A percentile compares a stretch with the other conserved stretches of the same genome.
These are phyloP conservation scores for Yarrowia divulgata DNA, from an alignment of 805 yeast genomes.

Conservation along the genomic window DNA sequence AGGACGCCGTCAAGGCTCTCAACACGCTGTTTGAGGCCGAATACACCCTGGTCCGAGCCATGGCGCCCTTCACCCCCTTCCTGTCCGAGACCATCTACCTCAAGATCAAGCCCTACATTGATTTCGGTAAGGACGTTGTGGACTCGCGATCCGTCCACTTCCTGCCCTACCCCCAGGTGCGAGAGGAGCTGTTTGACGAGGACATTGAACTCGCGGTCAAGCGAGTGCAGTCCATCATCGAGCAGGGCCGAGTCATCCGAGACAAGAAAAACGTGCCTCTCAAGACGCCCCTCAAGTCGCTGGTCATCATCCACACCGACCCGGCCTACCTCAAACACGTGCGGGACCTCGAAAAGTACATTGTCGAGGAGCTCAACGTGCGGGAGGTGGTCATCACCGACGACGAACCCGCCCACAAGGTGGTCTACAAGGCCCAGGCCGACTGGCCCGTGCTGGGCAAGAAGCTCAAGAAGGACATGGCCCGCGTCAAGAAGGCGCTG, in stretches of 20 bases:
- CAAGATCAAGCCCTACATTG: slow-evolving; percentile 63
- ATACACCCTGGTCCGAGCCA: slow-evolving; percentile 86
- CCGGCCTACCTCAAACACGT: slow-evolving; percentile 76
- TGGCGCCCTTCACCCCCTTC: slow-evolving; percentile 99
- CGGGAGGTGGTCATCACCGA: slow-evolving; percentile 86
- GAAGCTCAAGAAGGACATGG: slow-evolving; percentile 92
- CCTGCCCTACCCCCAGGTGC: slow-evolving; percentile 85
- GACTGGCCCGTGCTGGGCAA: slow-evolving; percentile 99
- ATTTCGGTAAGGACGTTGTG: slow-evolving; percentile 54
- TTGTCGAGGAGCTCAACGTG: slow-evolving; percentile 89
- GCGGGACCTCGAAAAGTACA: slow-evolving; percentile 76
- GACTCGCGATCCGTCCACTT: slow-evolving; percentile 91
- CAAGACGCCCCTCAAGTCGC: slow-evolving; percentile 90
- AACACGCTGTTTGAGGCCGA: slow-evolving; percentile 91
- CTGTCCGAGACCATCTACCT: slow-evolving; percentile 89
- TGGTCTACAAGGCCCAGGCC: slow-evolving; percentile 91
- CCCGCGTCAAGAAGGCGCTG: slow-evolving; percentile 91
- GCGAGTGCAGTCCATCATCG: slow-evolving; percentile 97
- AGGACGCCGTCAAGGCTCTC: slow-evolving; percentile 84
- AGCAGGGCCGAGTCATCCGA: slow-evolving; percentile 93
- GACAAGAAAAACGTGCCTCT: slow-evolving; percentile 93
- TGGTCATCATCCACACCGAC: slow-evolving; percentile 86
- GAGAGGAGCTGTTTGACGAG: slow-evolving; percentile 79
- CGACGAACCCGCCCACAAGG: slow-evolving; percentile 91
- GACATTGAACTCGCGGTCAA: slow-evolving; percentile 79